Evolutionary conservation across 805 yeast species (phyloP), one percentile per base, ranked within the genome.

Genomic region (Saturnispora ahearnii): DNA sequence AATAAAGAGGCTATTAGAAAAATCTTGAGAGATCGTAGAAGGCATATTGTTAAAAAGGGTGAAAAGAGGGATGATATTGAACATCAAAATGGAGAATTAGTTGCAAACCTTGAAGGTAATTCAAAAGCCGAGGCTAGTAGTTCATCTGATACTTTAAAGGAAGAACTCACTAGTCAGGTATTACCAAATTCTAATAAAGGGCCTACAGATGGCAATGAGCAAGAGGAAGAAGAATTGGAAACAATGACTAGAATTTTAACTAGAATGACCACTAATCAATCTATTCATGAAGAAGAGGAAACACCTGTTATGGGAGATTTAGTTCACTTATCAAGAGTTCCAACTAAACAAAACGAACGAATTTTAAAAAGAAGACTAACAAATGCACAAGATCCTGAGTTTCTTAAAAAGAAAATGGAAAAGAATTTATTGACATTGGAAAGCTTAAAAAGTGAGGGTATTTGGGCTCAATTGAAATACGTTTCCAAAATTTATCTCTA

Each of bases 1-100:
- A 79, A 79, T 15, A 68, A 76, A 54, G 79, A 79, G 5, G 78
- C 77, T 2, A 69, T 81, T 21, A 69, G 74, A 32, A 66, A 71
- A 24, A 66, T 76, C 43, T 62, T 79, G 44, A 65, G 70, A 13
- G 73, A 73, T 47, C 61, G 73, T 50, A 48, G 53, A 49, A 53
- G 22, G 37, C 51, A 37, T 44, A 46, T 55, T 52, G 38, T 59
- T 57, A 36, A n/a, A 8, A 34, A 53, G 48, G 28, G 28, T 33
- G 33, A 24, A 11, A 41, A 30, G 50, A 13, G 15, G 22, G 48
- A 42, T 2, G 60, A 55, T 21, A 53, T 54, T 21, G 52, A 53
- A 41, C 46, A 44, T 30, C 43, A 38, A 42, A 46, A 11, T 29
- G 36, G 41, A 11, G 32, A 33, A 21, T 22, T 24, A 26, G 15